Evolutionary conservation across 2,329 filamentous ascomycete species (phyloP).

Genomic region (Metarhizium robertsii): DNA sequence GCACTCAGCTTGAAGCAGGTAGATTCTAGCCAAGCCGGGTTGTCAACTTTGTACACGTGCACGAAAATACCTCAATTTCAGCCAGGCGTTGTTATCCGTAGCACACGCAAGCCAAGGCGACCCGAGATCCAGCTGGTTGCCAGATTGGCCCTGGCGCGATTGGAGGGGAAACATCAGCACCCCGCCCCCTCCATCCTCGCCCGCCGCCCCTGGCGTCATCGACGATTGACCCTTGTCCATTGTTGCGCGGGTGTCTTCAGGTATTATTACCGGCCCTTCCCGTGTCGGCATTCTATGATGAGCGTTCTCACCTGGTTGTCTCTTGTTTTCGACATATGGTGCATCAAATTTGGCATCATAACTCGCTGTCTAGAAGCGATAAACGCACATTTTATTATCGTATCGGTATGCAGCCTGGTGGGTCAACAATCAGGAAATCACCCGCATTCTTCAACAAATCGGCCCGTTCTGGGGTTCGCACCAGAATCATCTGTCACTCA

Average conservation of each 20-base stretch:
- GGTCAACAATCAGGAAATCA: background rate
- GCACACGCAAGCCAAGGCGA: background rate
- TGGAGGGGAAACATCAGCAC: background rate
- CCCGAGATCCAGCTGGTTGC: background rate
- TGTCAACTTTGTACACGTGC: background rate
- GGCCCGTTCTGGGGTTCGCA: background rate
- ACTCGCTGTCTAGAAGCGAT: too few species aligned
- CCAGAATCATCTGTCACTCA: background rate
- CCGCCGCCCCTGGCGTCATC: constrained; percentile 4
- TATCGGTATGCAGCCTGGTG: too few species aligned
- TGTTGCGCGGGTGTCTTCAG: too few species aligned
- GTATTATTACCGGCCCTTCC: background rate
- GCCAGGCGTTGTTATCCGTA: background rate
- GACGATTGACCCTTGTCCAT: background rate
- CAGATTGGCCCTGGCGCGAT: background rate
- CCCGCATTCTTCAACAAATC: too few species aligned
- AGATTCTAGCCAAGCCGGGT: background rate
- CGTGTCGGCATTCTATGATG: background rate
- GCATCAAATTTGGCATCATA: too few species aligned
- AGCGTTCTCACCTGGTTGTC: too few species aligned
- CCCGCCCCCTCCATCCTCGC: constrained; percentile 5
- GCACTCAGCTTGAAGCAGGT: background rate
- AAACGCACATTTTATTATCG: too few species aligned
- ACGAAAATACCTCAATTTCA: background rate
- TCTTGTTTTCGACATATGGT: too few species aligned